Conservation (phyloP, 805 yeast species). For the Hanseniaspora singularis region DNA sequence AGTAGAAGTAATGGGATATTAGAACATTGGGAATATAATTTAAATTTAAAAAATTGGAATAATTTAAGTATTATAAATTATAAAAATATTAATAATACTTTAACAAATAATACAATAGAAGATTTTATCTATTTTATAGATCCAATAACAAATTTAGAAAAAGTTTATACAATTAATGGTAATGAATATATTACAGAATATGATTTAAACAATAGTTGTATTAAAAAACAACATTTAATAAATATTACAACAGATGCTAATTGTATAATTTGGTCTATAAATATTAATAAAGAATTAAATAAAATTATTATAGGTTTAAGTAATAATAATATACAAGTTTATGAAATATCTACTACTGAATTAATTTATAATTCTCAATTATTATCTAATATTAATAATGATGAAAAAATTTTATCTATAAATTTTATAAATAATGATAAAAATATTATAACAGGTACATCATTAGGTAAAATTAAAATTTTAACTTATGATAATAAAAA, state of each 20-base stretch:
- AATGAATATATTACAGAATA: slow-evolving; percentile 86
- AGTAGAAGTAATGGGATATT: slow-evolving; percentile 92
- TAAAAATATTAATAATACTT: slow-evolving; percentile 42
- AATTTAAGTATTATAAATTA: slow-evolving; percentile 51
- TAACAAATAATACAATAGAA: slow-evolving; percentile 88
- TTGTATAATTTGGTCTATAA: slow-evolving; percentile 74
- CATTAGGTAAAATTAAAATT: slow-evolving; percentile 81
- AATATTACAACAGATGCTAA: slow-evolving; percentile 40
- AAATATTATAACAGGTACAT: slow-evolving; percentile 79
- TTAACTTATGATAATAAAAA: slow-evolving; percentile 46
- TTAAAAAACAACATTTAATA: slow-evolving; percentile 71
- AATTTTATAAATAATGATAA: slow-evolving; percentile 56
- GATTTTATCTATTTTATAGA: slow-evolving; percentile 66
- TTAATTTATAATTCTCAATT: slow-evolving; percentile 60
- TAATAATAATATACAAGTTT: slow-evolving; percentile 76
- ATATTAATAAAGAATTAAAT: slow-evolving; percentile 47
- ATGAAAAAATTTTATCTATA: slow-evolving; percentile 53
- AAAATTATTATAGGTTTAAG: slow-evolving; percentile 87
- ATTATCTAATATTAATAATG: slow-evolving; percentile 75
- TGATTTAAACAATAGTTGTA: slow-evolving; percentile 64
- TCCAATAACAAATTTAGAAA: slow-evolving; percentile 38
- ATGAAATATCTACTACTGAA: slow-evolving; percentile 55
- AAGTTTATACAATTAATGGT: slow-evolving; percentile 89
- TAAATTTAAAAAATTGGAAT: slow-evolving; percentile 6
- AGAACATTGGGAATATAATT: slow-evolving; percentile 33